Conservation (phyloP, 2,329 filamentous ascomycete genomes). For the Aspergillus felis region DNA sequence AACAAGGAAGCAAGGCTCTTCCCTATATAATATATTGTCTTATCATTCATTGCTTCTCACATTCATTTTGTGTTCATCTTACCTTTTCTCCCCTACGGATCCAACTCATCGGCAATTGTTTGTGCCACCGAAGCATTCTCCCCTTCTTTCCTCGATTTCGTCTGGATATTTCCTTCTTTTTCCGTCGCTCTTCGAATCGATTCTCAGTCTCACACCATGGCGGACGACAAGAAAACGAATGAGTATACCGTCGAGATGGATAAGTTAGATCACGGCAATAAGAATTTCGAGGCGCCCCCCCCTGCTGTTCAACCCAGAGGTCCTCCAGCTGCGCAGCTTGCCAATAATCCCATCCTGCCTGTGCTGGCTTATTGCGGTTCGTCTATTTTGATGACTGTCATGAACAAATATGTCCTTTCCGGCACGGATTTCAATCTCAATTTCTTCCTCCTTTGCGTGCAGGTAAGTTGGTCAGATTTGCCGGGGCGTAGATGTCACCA, state of each 20-base stretch:
- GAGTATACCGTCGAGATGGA: constrained; percentile 71
- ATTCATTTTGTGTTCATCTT: not conserved
- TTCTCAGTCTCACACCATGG: constrained; percentile 53
- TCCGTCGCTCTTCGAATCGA: not conserved
- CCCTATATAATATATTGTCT: not conserved
- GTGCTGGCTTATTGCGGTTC: constrained; percentile 88
- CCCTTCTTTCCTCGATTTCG: constrained; percentile 1
- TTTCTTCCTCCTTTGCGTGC: constrained; percentile 87
- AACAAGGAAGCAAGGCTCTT: not conserved
- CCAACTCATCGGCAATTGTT: not conserved
- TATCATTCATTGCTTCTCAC: not conserved
- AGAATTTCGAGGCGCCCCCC: constrained; percentile 42
- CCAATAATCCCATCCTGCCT: constrained; percentile 74
- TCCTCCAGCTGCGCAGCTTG: constrained; percentile 46
- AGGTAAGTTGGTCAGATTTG: constrained; percentile 59
- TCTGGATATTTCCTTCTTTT: not conserved
- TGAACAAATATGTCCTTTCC: constrained; percentile 97
- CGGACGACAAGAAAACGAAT: constrained; percentile 82
- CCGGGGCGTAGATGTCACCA: not conserved
- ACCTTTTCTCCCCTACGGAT: not conserved
- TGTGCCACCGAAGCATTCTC: not conserved
- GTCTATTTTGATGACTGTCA: constrained; percentile 99
- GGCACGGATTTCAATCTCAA: constrained; percentile 91
- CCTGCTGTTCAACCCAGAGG: constrained; percentile 36
- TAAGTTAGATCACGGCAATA: constrained; percentile 52